Percentiles rank a stretch among this genome's conserved stretches.
Conservation (phyloP, 352 stramenopile genomes). For the Globisporangium yorkense region DNA sequence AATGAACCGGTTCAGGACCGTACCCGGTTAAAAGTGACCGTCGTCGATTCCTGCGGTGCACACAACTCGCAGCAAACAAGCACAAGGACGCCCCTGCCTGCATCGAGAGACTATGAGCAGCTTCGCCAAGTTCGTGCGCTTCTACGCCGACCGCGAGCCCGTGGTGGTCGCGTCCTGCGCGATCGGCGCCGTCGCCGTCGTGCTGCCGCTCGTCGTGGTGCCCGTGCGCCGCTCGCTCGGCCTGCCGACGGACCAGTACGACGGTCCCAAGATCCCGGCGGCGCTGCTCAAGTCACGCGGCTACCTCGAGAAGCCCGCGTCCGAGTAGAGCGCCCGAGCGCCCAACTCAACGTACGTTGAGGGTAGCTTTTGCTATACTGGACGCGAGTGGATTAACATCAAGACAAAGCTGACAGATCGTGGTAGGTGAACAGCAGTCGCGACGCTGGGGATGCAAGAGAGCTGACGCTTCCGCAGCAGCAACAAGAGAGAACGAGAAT, state of each 20-base stretch:
- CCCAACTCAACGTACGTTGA: background rate
- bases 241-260: slow-evolving; percentile 86
- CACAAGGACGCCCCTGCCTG: background rate
- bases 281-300: slow-evolving; percentile 72
- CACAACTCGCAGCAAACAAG: background rate
- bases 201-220: slow-evolving; percentile 73
- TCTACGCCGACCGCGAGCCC: slow-evolving; percentile 81
- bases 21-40: background rate
- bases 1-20: background rate
- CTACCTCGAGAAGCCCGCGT: slow-evolving; percentile 36
- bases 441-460: no score
- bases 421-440: no score
- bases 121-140: slow-evolving; percentile 72
- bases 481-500: background rate
- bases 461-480: background rate
- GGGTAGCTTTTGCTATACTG: no score
- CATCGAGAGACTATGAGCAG: slow-evolving; percentile 11
- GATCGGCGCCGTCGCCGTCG: slow-evolving; percentile 64
- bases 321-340: slow-evolving; percentile 18
- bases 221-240: slow-evolving; percentile 79
- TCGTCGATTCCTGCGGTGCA: slow-evolving; percentile 4
- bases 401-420: background rate
- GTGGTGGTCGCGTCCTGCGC: slow-evolving; percentile 81
- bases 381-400: no score
- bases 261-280: slow-evolving; percentile 75